Evolutionary conservation across 352 stramenopile species (phyloP).

Genomic region (Pythium sukuiense): DNA sequence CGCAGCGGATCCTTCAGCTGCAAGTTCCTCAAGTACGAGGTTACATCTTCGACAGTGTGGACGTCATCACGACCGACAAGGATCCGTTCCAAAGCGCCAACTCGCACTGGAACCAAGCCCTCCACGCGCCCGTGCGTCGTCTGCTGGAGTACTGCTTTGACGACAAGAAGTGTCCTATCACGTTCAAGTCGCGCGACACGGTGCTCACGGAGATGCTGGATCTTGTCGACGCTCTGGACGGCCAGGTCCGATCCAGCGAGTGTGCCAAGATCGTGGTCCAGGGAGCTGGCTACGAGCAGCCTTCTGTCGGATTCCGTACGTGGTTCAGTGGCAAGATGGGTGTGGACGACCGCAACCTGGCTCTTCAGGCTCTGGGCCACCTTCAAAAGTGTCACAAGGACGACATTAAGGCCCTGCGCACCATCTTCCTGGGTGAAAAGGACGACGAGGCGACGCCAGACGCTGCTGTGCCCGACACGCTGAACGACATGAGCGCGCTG

Average conservation of each 20-base stretch:
- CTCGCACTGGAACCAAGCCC: conserved; percentile 19
- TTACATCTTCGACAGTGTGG: conserved; percentile 32
- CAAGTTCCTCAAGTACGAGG: conserved; percentile 17
- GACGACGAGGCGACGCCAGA: not conserved
- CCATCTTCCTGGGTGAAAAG: not conserved
- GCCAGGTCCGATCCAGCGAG: conserved; percentile 16
- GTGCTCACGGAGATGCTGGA: conserved; percentile 11
- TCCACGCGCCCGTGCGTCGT: conserved; percentile 1
- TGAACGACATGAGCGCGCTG: conserved; percentile 3
- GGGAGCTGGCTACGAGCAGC: not conserved
- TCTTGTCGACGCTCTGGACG: conserved; percentile 12
- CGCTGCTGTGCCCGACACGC: not conserved
- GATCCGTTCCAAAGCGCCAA: conserved; percentile 12
- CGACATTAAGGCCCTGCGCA: not conserved
- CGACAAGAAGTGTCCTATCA: conserved; percentile 10
- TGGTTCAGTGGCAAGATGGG: not conserved
- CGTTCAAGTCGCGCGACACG: conserved; percentile 15
- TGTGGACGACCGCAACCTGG: not conserved
- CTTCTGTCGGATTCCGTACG: not conserved
- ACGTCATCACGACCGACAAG: not conserved
- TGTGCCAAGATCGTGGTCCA: conserved; percentile 8
- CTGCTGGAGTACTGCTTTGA: conserved; percentile 25
- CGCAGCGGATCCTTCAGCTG: conserved; percentile 29
- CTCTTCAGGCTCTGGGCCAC: not conserved
- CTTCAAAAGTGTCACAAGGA: not conserved